Evolutionary conservation across 176 grass and related monocot species (phyloP), one percentile per base, ranked within the genome.

Genomic region (sorghum (Sorghum bicolor)): DNA sequence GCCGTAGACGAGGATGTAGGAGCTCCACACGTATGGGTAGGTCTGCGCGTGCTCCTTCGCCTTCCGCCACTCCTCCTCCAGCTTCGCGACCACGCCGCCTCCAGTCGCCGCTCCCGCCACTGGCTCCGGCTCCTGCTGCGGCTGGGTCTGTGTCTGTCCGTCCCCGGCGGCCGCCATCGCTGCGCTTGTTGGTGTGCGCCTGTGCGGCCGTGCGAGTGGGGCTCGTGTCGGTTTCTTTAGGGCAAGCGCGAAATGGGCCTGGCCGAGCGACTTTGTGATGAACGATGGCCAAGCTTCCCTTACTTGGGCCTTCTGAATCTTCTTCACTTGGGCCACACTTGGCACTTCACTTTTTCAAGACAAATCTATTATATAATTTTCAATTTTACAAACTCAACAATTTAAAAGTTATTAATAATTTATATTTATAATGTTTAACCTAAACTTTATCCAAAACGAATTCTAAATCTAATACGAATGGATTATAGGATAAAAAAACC

Each of bases 41-140:
- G 93, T 92, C 93, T 99, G 89, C 22, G 96, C 96, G 78, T 99
- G 91, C 74, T 99, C 96, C 87, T 92, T 99, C 72, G 92, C 90
- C 82, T 63, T 89, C 73, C 78, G 19, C 83, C 85, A 99, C 66
- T 99, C 89, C 19, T 85, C 91, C 86, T 85, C 68, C 37, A 92
- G n/a, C 65, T 26, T 89, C 66, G 70, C 81, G 69, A 87, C 79
- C 85, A 89, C 79, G 70, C 87, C 31, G 10, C 62, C 74, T 83
- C 81, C 69, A 1, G 8, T 7, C 3, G 20, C 8, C 12, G 17
- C 10, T 0, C 5, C 53, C 53, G 22, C 81, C 55, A 38, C 79
- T 7, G 37, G 63, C 25, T 24, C 50, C 53, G 25, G 29, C 58
- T 45, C 17, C 34, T 31, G 37, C 37, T 7, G 29, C 55, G 4